phyloP scores from a whole-genome alignment of 2,329 filamentous ascomycete genomes.

The Neophaeococcomyces mojaviensis region DNA sequence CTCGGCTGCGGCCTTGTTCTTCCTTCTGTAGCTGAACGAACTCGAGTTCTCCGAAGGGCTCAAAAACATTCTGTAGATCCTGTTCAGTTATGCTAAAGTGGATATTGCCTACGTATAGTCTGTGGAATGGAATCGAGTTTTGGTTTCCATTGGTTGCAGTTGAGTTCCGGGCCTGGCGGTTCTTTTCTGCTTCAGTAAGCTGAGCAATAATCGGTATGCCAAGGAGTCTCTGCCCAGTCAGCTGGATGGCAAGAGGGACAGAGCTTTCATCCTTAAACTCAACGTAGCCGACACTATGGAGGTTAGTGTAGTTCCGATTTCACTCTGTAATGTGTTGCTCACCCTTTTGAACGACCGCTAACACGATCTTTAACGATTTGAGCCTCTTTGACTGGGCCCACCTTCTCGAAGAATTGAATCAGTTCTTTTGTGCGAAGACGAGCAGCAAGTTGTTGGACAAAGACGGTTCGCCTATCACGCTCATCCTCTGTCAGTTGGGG shows the following conservation, averaged over 20 bases:
- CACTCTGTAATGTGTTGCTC: conserved; percentile 31
- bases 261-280: conserved; percentile 97
- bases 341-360: conserved; percentile 96
- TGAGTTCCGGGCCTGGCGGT: conserved; percentile 83
- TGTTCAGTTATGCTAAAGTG: conserved; percentile 98
- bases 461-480: conserved; percentile 91
- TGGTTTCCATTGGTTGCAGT: conserved; percentile 62
- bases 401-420: conserved; percentile 90
- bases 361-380: conserved; percentile 98
- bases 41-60: conserved; percentile 94
- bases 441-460: conserved; percentile 95
- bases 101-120: conserved; percentile 97
- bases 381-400: conserved; percentile 89
- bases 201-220: conserved; percentile 98
- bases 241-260: conserved; percentile 85
- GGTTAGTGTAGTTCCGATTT: conserved; percentile 31
- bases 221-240: conserved; percentile 97
- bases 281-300: conserved; percentile 85
- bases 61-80: conserved; percentile 92
- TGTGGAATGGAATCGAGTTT: conserved; percentile 89
- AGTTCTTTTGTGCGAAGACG: conserved; percentile 87
- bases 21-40: conserved; percentile 98
- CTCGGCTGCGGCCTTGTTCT: conserved; percentile 79
- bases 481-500: conserved; percentile 87
- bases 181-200: conserved; percentile 98